A percentile compares a stretch with the other conserved stretches of the same genome.
Conservation (phyloP, 805 yeast species). For the Ogataea sp. region DNA sequence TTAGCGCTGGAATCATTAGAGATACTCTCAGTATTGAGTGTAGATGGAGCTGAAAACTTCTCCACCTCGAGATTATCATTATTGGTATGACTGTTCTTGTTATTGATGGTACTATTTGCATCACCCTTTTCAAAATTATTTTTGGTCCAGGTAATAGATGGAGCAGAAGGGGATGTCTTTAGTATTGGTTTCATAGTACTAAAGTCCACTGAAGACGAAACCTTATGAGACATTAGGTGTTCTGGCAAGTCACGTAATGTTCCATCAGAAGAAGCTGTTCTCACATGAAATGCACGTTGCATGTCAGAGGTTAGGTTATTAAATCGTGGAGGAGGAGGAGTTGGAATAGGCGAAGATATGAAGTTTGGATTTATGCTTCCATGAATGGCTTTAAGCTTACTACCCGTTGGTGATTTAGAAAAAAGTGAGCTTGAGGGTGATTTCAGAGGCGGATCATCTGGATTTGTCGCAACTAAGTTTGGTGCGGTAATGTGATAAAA, state of each 20-base stretch:
- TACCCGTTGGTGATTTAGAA: background rate
- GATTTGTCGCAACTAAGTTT: background rate
- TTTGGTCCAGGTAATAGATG: too few species aligned
- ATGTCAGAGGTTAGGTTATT: background rate
- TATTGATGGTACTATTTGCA: too few species aligned
- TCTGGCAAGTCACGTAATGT: background rate
- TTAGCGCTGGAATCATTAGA: too few species aligned
- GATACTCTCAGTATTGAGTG: too few species aligned
- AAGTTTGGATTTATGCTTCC: too few species aligned
- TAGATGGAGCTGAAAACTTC: too few species aligned
- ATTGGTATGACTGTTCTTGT: too few species aligned
- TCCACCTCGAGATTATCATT: too few species aligned
- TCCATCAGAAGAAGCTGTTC: background rate
- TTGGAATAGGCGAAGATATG: background rate
- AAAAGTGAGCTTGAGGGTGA: background rate
- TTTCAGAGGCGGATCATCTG: background rate
- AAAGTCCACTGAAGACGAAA: background rate
- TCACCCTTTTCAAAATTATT: too few species aligned
- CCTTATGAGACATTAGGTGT: background rate
- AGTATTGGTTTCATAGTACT: background rate
- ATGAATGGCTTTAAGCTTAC: too few species aligned
- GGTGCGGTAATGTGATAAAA: constrained; percentile 16
- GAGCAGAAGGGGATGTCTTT: too few species aligned
- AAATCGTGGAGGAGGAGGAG: background rate
- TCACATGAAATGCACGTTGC: background rate